Evolutionary conservation across 2,329 filamentous ascomycete species (phyloP).

Genomic region (Fusarium citri): DNA sequence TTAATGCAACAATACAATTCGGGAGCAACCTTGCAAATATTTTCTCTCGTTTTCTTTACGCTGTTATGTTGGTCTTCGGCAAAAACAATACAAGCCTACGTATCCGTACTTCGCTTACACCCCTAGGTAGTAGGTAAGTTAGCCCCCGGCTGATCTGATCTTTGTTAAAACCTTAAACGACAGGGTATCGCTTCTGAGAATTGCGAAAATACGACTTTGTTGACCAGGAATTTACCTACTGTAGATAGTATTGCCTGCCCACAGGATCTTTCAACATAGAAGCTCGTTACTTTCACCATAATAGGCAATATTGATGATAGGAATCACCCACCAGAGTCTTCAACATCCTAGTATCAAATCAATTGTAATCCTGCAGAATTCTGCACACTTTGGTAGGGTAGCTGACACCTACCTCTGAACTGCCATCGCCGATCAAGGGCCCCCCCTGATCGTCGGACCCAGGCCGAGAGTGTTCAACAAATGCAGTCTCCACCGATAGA

Average conservation of each 20-base stretch:
- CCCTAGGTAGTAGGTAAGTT: background rate
- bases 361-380: constrained; percentile 1
- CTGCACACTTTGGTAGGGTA: constrained; percentile 30
- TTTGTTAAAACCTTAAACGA: constrained; percentile 37
- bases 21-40: constrained; percentile 1
- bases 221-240: background rate
- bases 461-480: constrained; percentile 29
- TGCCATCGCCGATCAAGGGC: constrained; percentile 28
- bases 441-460: constrained; percentile 35
- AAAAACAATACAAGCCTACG: constrained; percentile 18
- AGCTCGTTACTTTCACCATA: constrained; percentile 14
- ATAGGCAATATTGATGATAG: background rate
- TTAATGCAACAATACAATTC: background rate
- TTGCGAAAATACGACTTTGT: constrained; percentile 6
- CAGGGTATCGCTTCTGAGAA: constrained; percentile 15
- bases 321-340: background rate
- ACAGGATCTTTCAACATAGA: background rate
- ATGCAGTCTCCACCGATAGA: constrained; percentile 19
- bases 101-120: constrained; percentile 21
- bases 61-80: constrained; percentile 13
- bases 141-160: constrained; percentile 35
- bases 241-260: background rate
- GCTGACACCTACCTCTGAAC: constrained; percentile 13
- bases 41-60: background rate
- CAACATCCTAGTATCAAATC: background rate